Conservation (phyloP, 306 rosid species). For the Vigna reflexopilosa region DNA sequence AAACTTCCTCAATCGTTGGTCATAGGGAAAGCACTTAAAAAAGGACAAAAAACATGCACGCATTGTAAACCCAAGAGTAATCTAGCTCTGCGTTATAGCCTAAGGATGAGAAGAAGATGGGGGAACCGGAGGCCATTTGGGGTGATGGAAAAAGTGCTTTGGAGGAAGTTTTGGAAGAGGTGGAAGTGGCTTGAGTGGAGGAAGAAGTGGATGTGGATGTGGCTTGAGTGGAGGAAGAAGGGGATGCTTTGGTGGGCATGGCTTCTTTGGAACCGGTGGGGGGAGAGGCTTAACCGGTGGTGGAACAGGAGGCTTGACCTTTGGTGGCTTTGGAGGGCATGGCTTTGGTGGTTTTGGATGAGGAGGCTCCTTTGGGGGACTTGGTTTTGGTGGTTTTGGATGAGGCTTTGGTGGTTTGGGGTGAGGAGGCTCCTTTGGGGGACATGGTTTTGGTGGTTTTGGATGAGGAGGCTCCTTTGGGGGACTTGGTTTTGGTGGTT, state of each 20-base stretch:
- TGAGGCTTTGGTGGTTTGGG: neutral
- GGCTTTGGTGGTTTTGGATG: neutral
- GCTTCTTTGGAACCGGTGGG: slow-evolving; percentile 37
- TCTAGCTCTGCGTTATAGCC: slow-evolving; percentile 11
- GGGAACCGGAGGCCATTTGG: slow-evolving; percentile 51
- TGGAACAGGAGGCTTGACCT: neutral
- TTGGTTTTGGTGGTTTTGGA: neutral
- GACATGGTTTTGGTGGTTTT: neutral
- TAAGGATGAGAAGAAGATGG: slow-evolving; percentile 56
- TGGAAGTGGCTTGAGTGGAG: slow-evolving; percentile 47
- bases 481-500: slow-evolving; percentile 42
- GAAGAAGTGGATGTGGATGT: slow-evolving; percentile 31
- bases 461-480: slow-evolving; percentile 29
- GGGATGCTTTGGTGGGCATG: slow-evolving; percentile 51
- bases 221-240: slow-evolving; percentile 30
- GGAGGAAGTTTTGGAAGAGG: slow-evolving; percentile 50
- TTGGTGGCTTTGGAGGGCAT: neutral
- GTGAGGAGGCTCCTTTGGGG: neutral
- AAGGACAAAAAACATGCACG: slow-evolving; percentile 30
- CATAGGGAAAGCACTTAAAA: slow-evolving; percentile 25
- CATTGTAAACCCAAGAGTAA: slow-evolving; percentile 3
- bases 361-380: neutral
- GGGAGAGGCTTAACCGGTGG: neutral
- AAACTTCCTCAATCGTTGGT: slow-evolving; percentile 8
- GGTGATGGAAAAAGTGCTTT: slow-evolving; percentile 58